phyloP scores from a whole-genome alignment of 2,329 filamentous ascomycete species.

The Sordariomycetes sp. region DNA sequence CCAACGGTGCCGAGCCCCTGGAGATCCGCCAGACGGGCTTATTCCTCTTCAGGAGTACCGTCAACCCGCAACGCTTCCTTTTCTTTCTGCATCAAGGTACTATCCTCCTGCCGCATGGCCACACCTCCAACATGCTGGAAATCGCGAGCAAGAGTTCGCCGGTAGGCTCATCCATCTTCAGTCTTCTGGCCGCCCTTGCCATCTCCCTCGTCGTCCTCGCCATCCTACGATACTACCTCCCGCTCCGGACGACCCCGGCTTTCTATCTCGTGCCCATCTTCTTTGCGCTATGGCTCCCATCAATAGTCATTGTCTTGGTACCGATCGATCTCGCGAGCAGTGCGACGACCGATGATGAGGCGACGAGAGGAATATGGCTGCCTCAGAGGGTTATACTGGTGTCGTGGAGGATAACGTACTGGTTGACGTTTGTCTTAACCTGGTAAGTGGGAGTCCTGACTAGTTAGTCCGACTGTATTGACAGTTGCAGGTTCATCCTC shows the following conservation, averaged over 20 bases:
- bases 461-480: background rate
- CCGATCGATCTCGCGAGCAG: conserved; percentile 92
- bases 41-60: too few species aligned
- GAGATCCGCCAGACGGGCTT: background rate
- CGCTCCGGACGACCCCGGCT: conserved; percentile 79
- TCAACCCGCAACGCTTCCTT: too few species aligned
- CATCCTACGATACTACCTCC: conserved; percentile 81
- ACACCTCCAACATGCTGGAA: conserved; percentile 21
- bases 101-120: conserved; percentile 2
- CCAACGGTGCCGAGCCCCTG: background rate
- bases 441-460: conserved; percentile 49
- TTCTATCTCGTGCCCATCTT: conserved; percentile 91
- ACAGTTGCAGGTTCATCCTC: conserved; percentile 64
- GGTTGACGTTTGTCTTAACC: conserved; percentile 90
- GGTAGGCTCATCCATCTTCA: conserved; percentile 73
- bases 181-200: conserved; percentile 58
- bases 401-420: conserved; percentile 92
- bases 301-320: conserved; percentile 83
- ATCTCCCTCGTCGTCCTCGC: conserved; percentile 73
- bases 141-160: conserved; percentile 46
- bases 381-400: conserved; percentile 70
- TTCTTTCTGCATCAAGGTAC: background rate
- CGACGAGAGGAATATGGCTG: conserved; percentile 77
- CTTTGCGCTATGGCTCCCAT: conserved; percentile 87
- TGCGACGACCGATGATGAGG: conserved; percentile 61